Conservation (phyloP, 495 filamentous ascomycete genomes). For the Recurvomyces mirabilis region DNA sequence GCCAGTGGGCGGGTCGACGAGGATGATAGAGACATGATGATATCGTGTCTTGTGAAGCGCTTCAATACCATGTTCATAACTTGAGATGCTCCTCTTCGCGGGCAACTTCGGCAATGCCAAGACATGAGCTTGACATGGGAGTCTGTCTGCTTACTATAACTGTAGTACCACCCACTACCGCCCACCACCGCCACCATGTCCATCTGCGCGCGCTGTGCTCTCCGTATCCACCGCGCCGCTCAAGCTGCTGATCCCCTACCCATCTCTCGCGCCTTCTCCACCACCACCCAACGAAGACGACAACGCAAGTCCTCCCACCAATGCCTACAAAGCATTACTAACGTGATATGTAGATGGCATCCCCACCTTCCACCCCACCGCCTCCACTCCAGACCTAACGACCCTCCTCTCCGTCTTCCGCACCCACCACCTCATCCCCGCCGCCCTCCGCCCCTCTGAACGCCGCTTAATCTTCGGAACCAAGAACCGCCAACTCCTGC, state of each 20-base stretch:
- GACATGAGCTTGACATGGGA: not conserved
- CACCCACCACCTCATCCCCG: slow-evolving; percentile 29
- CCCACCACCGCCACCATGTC: not conserved
- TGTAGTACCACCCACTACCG: too few relatives aligned
- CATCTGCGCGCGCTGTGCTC: slow-evolving; percentile 17
- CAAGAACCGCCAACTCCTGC: slow-evolving; percentile 19
- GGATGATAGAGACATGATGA: slow-evolving; percentile 17
- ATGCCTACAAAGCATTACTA: too few relatives aligned
- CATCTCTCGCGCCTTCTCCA: slow-evolving; percentile 11
- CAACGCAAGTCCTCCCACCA: not conserved
- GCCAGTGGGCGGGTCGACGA: slow-evolving; percentile 18
- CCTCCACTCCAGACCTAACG: slow-evolving; percentile 25
- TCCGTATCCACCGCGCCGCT: slow-evolving; percentile 13
- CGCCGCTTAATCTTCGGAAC: slow-evolving; percentile 26
- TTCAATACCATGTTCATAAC: too few relatives aligned
- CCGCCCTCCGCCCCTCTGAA: slow-evolving; percentile 25
- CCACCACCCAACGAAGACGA: not conserved
- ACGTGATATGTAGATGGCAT: slow-evolving; percentile 19
- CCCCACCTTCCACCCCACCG: slow-evolving; percentile 25
- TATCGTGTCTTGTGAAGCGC: too few relatives aligned
- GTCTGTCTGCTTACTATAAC: not conserved
- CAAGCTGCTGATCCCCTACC: not conserved
- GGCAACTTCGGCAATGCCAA: slow-evolving; percentile 6
- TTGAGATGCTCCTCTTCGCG: not conserved
- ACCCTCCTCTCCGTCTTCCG: slow-evolving; percentile 24